A percentile compares a stretch with the other conserved stretches of the same genome.
Conservation (phyloP, 176 grass and related monocot genomes). For the Juncus inflexus region DNA sequence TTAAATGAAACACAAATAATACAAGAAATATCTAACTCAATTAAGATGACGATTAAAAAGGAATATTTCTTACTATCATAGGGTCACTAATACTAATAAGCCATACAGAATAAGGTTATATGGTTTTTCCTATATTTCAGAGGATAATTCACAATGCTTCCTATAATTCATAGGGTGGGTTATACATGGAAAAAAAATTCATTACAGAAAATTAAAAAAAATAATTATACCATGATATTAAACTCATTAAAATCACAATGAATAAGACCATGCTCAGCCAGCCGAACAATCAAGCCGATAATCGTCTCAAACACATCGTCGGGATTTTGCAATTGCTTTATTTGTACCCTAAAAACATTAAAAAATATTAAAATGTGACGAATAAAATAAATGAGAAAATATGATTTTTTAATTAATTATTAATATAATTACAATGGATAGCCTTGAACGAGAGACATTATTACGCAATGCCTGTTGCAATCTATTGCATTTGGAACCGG, state of each 20-base stretch:
- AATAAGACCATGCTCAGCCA: constrained; percentile 96
- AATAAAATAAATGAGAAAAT: constrained; percentile 6
- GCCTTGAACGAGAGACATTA: constrained; percentile 92
- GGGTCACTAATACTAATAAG: no score
- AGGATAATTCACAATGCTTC: no score
- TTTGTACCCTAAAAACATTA: constrained; percentile 63
- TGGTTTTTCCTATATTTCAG: no score
- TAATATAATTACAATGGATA: constrained; percentile 72
- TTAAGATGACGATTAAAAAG: constrained; percentile 1
- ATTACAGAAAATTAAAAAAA: neutral
- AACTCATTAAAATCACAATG: constrained; percentile 99
- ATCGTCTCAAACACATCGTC: constrained; percentile 83
- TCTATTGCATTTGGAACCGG: constrained; percentile 86
- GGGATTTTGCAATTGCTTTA: constrained; percentile 68
- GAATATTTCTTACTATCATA: neutral
- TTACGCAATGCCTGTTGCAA: constrained; percentile 83
- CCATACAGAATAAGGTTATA: no score
- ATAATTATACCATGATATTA: constrained; percentile 78
- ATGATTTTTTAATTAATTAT: neutral
- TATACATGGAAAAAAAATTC: neutral
- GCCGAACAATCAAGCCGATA: constrained; percentile 72
- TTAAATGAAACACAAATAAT: constrained; percentile 16
- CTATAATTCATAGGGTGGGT: no score
- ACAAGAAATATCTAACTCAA: neutral
- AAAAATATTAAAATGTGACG: constrained; percentile 15